These are phyloP conservation scores for Geotrichum klebahnii DNA, from an alignment of 1,139 yeast species.

Conservation along the genomic window DNA sequence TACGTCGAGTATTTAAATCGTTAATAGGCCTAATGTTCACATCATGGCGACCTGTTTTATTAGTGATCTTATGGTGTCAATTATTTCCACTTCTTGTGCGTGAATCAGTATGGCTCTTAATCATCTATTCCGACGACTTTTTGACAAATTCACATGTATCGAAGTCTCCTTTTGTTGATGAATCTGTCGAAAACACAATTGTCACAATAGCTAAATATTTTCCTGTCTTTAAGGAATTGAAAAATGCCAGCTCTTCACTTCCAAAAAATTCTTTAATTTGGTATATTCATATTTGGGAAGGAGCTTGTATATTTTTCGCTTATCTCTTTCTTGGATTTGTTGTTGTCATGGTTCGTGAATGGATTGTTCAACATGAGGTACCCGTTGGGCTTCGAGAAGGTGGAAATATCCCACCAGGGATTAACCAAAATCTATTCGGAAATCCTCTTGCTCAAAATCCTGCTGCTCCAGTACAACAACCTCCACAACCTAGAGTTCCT, in stretches of 20 bases:
- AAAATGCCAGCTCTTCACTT: neutral
- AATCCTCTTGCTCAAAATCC: neutral
- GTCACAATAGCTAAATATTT: constrained; percentile 4
- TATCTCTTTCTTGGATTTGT: constrained; percentile 32
- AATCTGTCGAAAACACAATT: neutral
- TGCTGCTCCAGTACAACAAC: neutral
- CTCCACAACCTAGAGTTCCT: constrained; percentile 2
- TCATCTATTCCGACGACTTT: neutral
- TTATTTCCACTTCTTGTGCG: constrained; percentile 27
- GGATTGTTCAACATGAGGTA: constrained; percentile 38
- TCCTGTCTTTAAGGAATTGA: neutral
- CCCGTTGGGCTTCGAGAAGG: constrained; percentile 21
- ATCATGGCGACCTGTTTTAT: constrained; percentile 24
- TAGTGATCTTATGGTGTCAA: constrained; percentile 28
- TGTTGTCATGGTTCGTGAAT: constrained; percentile 38
- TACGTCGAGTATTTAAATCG: constrained; percentile 31
- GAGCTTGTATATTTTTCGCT: constrained; percentile 33
- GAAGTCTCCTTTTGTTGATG: neutral
- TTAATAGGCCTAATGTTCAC: constrained; percentile 18
- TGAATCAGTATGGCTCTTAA: constrained; percentile 5
- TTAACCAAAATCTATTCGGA: neutral
- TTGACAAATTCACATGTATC: neutral
- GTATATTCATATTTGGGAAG: constrained; percentile 32
- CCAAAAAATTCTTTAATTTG: neutral
- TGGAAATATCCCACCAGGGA: neutral